Evolutionary conservation across 371 early-diverging fungal genomes (phyloP).

Genomic region (Umbelopsis sp.): DNA sequence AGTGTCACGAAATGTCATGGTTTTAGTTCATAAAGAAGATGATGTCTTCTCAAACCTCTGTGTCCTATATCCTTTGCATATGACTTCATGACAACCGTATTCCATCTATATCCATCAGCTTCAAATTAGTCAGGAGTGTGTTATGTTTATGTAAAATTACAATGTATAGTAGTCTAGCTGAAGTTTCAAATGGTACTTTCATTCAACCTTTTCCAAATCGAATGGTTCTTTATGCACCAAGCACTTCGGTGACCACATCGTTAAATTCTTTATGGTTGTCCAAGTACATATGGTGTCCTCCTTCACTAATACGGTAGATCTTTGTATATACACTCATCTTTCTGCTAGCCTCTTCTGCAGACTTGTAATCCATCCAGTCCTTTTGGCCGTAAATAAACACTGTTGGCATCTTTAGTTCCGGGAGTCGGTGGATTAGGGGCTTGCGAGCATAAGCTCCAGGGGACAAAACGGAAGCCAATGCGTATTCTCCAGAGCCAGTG

Average conservation of each 20-base stretch:
- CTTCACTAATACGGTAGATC: conserved; percentile 47
- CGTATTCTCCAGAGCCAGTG: conserved; percentile 81
- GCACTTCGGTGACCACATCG: conserved; percentile 40
- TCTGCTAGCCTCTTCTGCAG: conserved; percentile 64
- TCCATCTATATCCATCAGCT: background rate
- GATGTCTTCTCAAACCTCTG: no score
- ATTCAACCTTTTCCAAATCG: background rate
- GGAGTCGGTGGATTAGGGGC: conserved; percentile 74
- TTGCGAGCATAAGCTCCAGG: conserved; percentile 85
- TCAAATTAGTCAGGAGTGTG: background rate
- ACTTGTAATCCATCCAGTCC: conserved; percentile 94
- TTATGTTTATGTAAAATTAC: background rate
- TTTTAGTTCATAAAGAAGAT: no score
- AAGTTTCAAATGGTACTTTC: no score
- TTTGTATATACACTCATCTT: conserved; percentile 61
- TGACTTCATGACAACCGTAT: background rate
- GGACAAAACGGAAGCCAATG: conserved; percentile 72
- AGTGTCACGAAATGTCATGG: no score
- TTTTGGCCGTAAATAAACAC: conserved; percentile 77
- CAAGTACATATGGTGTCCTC: conserved; percentile 82
- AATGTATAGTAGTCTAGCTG: background rate
- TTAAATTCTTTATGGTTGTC: conserved; percentile 85
- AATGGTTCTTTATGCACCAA: conserved; percentile 20
- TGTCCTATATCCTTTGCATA: no score
- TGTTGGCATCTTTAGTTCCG: conserved; percentile 74